A percentile compares a stretch with the other conserved stretches of the same genome.
Evolutionary conservation across 2,329 filamentous ascomycete species (phyloP).

Genomic region (Alternaria sp.): DNA sequence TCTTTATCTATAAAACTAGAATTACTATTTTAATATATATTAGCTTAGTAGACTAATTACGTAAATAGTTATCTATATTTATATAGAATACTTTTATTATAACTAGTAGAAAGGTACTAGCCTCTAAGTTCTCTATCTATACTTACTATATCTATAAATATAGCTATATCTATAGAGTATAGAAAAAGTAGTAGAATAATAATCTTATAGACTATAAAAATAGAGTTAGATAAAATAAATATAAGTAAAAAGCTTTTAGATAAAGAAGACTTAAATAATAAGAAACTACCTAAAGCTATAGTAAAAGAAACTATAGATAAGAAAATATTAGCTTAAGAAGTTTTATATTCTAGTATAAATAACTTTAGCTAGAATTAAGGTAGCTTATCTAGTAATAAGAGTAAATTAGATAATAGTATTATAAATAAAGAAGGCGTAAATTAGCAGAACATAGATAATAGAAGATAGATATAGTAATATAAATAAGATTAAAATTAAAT

Average conservation of each 20-base stretch:
- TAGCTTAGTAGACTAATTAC: slow-evolving; percentile 3
- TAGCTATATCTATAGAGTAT: neutral
- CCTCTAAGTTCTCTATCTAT: neutral
- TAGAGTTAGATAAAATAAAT: neutral
- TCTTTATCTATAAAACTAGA: neutral
- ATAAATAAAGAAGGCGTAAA: slow-evolving; percentile 9
- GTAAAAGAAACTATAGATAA: neutral
- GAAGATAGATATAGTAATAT: slow-evolving; percentile 9
- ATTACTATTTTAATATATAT: slow-evolving; percentile 8
- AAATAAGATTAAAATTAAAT: slow-evolving; percentile 1
- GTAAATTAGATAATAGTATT: neutral
- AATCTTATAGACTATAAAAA: neutral
- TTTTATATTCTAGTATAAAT: neutral
- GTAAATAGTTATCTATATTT: slow-evolving; percentile 7
- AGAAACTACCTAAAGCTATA: neutral
- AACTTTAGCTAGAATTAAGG: neutral
- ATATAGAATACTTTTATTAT: slow-evolving; percentile 1
- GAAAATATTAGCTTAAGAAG: slow-evolving; percentile 2
- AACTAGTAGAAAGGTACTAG: neutral
- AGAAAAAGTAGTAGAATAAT: neutral
- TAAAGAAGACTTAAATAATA: neutral
- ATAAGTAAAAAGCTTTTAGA: neutral
- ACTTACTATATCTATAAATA: slow-evolving; percentile 3
- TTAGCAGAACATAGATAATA: slow-evolving; percentile 5
- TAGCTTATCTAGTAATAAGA: slow-evolving; percentile 8